A percentile compares a stretch with the other conserved stretches of the same genome.
These are phyloP conservation scores for Cladophialophora immunda DNA, from an alignment of 2,329 filamentous ascomycete genomes.

Conservation along the genomic window DNA sequence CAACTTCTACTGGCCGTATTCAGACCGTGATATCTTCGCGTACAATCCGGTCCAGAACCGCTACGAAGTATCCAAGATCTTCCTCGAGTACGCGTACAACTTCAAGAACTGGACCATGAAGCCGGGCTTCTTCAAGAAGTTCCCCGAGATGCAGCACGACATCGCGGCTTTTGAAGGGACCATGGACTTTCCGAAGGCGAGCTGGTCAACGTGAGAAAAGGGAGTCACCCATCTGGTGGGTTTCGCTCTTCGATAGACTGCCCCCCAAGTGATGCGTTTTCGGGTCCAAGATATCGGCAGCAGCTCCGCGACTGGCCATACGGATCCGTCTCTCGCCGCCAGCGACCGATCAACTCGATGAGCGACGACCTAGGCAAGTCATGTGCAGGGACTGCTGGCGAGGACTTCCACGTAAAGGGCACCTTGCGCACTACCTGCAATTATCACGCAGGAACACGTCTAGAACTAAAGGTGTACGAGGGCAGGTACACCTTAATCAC, in stretches of 20 bases:
- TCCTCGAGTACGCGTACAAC: constrained; percentile 37
- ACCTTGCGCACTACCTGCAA: too few species aligned
- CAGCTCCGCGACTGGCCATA: too few species aligned
- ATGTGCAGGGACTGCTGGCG: too few species aligned
- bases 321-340: too few species aligned
- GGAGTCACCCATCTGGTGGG: neutral
- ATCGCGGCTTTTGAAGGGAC: constrained; percentile 34
- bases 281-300: too few species aligned
- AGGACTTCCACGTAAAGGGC: too few species aligned
- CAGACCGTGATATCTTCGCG: constrained; percentile 36
- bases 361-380: too few species aligned
- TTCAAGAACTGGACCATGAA: constrained; percentile 42
- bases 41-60: constrained; percentile 29
- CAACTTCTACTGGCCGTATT: constrained; percentile 40
- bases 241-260: neutral
- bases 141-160: constrained; percentile 40
- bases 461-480: too few species aligned
- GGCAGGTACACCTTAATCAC: too few species aligned
- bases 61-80: constrained; percentile 36
- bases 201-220: constrained; percentile 12
- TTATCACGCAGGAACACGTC: too few species aligned
- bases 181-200: constrained; percentile 25
- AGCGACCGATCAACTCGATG: too few species aligned
- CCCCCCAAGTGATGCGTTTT: too few species aligned
- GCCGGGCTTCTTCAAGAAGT: constrained; percentile 38